Percentiles rank a stretch among this genome's conserved stretches.
Conservation (phyloP, 768 basidiomycete genomes). For the Pulveroboletus frians region DNA sequence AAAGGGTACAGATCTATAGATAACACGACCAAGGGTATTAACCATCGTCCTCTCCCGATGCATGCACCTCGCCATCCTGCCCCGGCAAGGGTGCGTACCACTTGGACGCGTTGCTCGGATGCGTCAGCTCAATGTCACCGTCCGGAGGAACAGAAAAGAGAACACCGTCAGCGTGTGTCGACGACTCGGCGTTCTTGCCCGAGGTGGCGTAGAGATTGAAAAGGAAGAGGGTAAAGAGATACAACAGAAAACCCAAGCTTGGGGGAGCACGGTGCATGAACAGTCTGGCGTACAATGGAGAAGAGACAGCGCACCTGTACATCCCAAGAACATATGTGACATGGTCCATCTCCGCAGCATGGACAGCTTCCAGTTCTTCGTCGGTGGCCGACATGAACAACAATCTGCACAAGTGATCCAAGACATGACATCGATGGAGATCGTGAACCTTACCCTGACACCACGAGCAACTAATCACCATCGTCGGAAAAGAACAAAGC, state of each 20-base stretch:
- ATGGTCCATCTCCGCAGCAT: slow-evolving; percentile 78
- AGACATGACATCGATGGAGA: background rate
- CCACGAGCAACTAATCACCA: slow-evolving; percentile 53
- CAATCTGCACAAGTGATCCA: slow-evolving; percentile 39
- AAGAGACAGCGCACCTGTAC: slow-evolving; percentile 51
- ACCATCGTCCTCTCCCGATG: slow-evolving; percentile 51
- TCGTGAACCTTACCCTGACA: slow-evolving; percentile 52
- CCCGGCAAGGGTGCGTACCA: slow-evolving; percentile 65
- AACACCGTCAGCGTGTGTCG: background rate
- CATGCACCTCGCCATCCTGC: slow-evolving; percentile 35
- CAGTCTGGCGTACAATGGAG: background rate
- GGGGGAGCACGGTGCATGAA: background rate
- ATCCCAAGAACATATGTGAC: slow-evolving; percentile 86
- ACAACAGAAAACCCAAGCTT: slow-evolving; percentile 66
- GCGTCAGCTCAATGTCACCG: slow-evolving; percentile 41
- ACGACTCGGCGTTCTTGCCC: slow-evolving; percentile 48
- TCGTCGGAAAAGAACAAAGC: slow-evolving; percentile 1
- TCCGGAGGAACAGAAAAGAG: slow-evolving; percentile 20
- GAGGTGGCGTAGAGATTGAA: slow-evolving; percentile 63
- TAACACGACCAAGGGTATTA: background rate
- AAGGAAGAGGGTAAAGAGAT: slow-evolving; percentile 65
- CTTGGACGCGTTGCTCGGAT: slow-evolving; percentile 36
- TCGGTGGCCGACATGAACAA: slow-evolving; percentile 94
- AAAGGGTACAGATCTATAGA: too few relatives aligned
- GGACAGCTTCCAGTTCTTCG: slow-evolving; percentile 72